Evolutionary conservation across 2,329 filamentous ascomycete species (phyloP).

Genomic region (Fusarium sp.): DNA sequence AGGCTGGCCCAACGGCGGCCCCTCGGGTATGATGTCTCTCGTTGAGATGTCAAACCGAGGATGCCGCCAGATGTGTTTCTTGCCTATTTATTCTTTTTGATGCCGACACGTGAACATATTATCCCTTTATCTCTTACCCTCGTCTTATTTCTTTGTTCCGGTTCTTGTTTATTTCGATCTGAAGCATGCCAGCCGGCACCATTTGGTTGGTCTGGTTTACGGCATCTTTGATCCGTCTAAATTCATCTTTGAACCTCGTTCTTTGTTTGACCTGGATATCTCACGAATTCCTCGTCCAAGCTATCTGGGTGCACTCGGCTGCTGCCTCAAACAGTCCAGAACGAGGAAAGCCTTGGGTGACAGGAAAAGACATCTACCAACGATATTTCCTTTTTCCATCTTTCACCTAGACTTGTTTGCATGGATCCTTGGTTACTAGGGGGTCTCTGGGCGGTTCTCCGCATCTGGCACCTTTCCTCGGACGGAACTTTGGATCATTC

Average conservation of each 20-base stretch:
- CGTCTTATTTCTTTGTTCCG: constrained; percentile 46
- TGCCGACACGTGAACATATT: constrained; percentile 48
- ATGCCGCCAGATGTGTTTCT: constrained; percentile 37
- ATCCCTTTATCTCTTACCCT: constrained; percentile 33
- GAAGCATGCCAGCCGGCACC: constrained; percentile 47
- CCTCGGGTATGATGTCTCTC: constrained; percentile 15
- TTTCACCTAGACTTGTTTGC: constrained; percentile 48
- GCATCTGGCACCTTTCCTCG: constrained; percentile 46
- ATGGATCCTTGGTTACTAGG: constrained; percentile 46
- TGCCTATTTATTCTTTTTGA: constrained; percentile 42
- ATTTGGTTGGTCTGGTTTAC: constrained; percentile 42
- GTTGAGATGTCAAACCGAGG: constrained; percentile 12
- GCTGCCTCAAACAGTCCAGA: neutral
- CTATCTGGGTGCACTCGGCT: neutral
- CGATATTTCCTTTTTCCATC: constrained; percentile 43
- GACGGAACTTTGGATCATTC: constrained; percentile 50
- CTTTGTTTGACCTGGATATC: constrained; percentile 33
- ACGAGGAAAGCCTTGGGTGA: constrained; percentile 16
- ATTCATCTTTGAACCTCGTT: constrained; percentile 44
- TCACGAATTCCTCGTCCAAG: constrained; percentile 16
- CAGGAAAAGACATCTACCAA: constrained; percentile 42
- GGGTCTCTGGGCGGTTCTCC: constrained; percentile 43
- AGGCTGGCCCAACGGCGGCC: constrained; percentile 22
- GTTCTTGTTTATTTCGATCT: constrained; percentile 48
- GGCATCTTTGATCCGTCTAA: constrained; percentile 47